A percentile compares a stretch with the other conserved stretches of the same genome.
phyloP scores from a whole-genome alignment of 1,284 basidiomycete species.

The Porphyrellus sp. region DNA sequence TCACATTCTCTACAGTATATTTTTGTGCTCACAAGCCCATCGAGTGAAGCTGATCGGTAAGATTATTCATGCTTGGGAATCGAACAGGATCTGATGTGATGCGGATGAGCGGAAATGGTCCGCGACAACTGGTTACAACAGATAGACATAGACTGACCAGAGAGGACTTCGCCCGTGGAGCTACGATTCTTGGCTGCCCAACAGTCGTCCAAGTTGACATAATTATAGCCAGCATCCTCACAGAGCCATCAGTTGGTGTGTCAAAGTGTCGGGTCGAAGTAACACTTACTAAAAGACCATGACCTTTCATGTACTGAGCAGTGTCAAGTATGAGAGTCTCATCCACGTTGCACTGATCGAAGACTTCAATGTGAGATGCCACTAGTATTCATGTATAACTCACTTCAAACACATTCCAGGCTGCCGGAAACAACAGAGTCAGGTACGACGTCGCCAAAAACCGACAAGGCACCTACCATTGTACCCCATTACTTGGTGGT shows the following conservation, averaged over 20 bases:
- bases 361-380: background rate
- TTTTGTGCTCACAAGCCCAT: slow-evolving; percentile 47
- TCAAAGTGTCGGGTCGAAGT: background rate
- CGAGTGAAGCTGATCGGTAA: slow-evolving; percentile 49
- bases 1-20: background rate
- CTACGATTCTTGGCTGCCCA: slow-evolving; percentile 51
- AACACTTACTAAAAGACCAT: slow-evolving; percentile 44
- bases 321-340: slow-evolving; percentile 49
- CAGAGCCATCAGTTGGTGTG: background rate
- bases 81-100: slow-evolving; percentile 21
- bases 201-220: slow-evolving; percentile 59
- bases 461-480: slow-evolving; percentile 22
- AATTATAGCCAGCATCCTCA: slow-evolving; percentile 51
- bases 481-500: slow-evolving; percentile 30
- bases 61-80: slow-evolving; percentile 45
- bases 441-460: background rate
- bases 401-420: slow-evolving; percentile 30
- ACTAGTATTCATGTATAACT: slow-evolving; percentile 2
- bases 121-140: slow-evolving; percentile 31
- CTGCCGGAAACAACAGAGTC: slow-evolving; percentile 9
- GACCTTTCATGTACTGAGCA: slow-evolving; percentile 45
- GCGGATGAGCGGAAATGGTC: background rate
- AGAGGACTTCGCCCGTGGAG: slow-evolving; percentile 46
- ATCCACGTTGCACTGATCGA: slow-evolving; percentile 31
- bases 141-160: slow-evolving; percentile 27